Evolutionary conservation across 139 green algal species (phyloP).

Genomic region (Volvox africanus): DNA sequence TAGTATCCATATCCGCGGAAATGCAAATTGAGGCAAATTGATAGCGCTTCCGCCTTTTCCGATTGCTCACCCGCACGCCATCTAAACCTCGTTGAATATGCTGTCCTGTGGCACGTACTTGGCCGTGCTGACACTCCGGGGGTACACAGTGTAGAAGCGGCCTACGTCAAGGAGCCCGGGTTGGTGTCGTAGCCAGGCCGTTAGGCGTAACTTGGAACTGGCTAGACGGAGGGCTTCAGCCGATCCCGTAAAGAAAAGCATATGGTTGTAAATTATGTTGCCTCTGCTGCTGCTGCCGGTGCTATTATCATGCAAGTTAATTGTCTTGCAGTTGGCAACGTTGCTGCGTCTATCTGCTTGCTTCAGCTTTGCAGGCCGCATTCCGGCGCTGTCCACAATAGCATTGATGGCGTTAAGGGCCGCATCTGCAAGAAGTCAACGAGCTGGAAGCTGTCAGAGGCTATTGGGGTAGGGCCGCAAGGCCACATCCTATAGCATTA

Average conservation of each 20-base stretch:
- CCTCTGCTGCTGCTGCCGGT: background rate
- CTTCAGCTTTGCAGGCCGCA: background rate
- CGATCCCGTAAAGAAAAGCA: background rate
- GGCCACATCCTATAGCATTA: too few relatives aligned
- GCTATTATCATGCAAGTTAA: background rate
- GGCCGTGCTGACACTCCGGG: background rate
- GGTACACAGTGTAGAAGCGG: slow-evolving; percentile 9
- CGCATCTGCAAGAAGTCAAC: background rate
- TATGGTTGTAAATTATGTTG: background rate
- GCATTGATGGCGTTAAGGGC: background rate
- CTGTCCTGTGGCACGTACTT: background rate
- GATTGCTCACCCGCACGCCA: background rate
- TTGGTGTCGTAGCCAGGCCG: background rate
- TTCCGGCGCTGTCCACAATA: background rate
- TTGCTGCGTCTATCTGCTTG: background rate
- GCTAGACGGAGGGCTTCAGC: background rate
- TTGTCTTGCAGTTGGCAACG: background rate
- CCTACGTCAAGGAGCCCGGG: background rate
- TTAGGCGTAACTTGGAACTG: background rate
- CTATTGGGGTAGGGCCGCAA: too few relatives aligned
- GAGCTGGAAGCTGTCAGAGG: too few relatives aligned
- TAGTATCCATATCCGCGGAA: too few relatives aligned
- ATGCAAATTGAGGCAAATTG: too few relatives aligned
- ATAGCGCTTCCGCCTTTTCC: too few relatives aligned
- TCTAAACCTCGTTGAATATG: background rate